phyloP scores from a whole-genome alignment of 2,329 filamentous ascomycete genomes.

The Ceratocystis albifundus region DNA sequence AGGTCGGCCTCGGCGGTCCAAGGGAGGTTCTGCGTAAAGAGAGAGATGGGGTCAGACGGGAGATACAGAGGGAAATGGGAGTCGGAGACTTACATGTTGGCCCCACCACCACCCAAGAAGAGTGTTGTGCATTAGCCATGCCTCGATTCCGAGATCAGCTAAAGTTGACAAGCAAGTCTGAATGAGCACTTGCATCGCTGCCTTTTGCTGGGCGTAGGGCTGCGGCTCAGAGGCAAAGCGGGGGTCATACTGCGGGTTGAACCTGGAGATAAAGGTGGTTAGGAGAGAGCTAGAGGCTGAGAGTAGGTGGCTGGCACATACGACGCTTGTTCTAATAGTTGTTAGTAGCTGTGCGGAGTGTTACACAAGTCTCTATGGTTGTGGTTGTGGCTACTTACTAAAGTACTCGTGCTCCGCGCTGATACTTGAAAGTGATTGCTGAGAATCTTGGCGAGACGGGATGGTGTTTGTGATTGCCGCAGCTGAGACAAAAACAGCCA shows the following conservation, averaged over 20 bases:
- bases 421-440: neutral
- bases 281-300: neutral
- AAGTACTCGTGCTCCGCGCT: neutral
- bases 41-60: slow-evolving; percentile 16
- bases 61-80: neutral
- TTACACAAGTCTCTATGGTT: neutral
- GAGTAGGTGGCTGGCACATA: slow-evolving; percentile 9
- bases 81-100: slow-evolving; percentile 32
- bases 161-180: slow-evolving; percentile 62
- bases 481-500: slow-evolving; percentile 7
- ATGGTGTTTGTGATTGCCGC: neutral
- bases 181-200: slow-evolving; percentile 54
- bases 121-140: slow-evolving; percentile 79
- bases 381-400: neutral
- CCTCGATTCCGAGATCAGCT: slow-evolving; percentile 54
- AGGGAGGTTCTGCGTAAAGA: slow-evolving; percentile 48
- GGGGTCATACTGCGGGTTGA: slow-evolving; percentile 31
- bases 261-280: slow-evolving; percentile 24
- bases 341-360: neutral
- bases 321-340: slow-evolving; percentile 10
- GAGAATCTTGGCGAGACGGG: neutral
- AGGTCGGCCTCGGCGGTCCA: slow-evolving; percentile 72
- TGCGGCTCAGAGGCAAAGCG: slow-evolving; percentile 35
- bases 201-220: slow-evolving; percentile 44
- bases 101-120: slow-evolving; percentile 84